Evolutionary conservation across 1,284 basidiomycete species (phyloP), one percentile per base, ranked within the genome.

Genomic region (Leccinum subrobustum): DNA sequence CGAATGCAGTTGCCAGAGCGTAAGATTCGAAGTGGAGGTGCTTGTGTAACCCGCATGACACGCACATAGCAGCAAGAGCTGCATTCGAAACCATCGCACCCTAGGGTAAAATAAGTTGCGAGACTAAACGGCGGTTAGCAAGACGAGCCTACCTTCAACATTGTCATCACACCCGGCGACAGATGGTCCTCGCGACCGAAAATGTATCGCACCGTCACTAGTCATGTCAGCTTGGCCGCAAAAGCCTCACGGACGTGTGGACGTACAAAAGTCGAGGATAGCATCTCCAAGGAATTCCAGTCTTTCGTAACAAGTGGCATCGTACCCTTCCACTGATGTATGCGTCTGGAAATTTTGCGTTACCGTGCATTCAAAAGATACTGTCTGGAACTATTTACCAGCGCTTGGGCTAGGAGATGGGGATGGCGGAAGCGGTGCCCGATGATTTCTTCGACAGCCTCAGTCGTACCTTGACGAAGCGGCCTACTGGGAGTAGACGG

Each of bases 261-360:
- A 75, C 88, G 64, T 67, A 92, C 91, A 73, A 64, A 91, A 89
- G 70, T 93, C 91, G 37, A 93, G 80, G 51, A 93, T 83, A 3
- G 89, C 88, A 73, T 94, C 92, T 9, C 92, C 92, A 52, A 93
- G 78, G 69, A 92, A 94, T 71, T 93, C 91, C 25, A 93, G 78
- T 54, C 89, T 79, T 68, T 93, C 88, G 65, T 89, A 89, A 37
- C 81, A 83, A 14, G 79, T 82, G 54, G 79, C 76, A 58, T 85
- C 81, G 54, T 77, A 77, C 4, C 79, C 81, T 65, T 83, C 80
- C 52, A 83, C 77, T 0, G 87, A 88, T 4, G 81, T 75, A 71
- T 92, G 88, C 1, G 87, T 88, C 88, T 91, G 61, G 18, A 52
- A 56, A 31, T 42, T 27, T 59, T 29, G 47, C 57, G 37, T 63